Conservation (phyloP, 306 rosid genomes). For the Dryas drummondii region DNA sequence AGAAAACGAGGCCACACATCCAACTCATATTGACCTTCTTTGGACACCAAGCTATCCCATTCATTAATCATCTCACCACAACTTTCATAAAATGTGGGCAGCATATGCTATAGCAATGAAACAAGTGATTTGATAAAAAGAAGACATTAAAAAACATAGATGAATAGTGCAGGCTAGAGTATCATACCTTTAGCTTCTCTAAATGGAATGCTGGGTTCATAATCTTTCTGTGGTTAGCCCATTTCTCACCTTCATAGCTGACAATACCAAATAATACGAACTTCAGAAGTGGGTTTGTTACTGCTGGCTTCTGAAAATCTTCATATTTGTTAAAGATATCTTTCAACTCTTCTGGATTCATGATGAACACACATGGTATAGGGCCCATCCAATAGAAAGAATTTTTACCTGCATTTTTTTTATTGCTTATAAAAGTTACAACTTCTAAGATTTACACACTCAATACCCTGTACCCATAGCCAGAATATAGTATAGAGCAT, state of each 20-base stretch:
- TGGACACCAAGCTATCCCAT: constrained; percentile 28
- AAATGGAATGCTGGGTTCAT: constrained; percentile 45
- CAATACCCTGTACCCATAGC: too few species aligned
- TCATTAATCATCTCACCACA: constrained; percentile 29
- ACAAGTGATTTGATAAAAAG: background rate
- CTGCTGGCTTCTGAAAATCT: constrained; percentile 32
- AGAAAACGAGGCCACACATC: constrained; percentile 41
- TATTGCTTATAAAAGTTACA: background rate
- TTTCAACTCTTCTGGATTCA: constrained; percentile 44
- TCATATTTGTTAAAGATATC: constrained; percentile 28
- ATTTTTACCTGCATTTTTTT: constrained; percentile 31
- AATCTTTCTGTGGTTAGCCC: constrained; percentile 48
- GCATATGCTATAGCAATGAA: background rate
- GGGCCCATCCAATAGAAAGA: constrained; percentile 46
- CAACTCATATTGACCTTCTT: constrained; percentile 12
- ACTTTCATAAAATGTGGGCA: constrained; percentile 24
- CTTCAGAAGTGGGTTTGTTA: constrained; percentile 18
- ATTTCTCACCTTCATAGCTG: constrained; percentile 39
- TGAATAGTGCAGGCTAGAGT: background rate
- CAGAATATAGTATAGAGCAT: too few species aligned
- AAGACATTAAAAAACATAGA: background rate
- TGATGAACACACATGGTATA: constrained; percentile 36
- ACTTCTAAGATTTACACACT: background rate
- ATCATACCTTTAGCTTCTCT: constrained; percentile 51
- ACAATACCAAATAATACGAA: background rate